phyloP scores from a whole-genome alignment of 1,284 basidiomycete species.

The Marasmius fiardii region DNA sequence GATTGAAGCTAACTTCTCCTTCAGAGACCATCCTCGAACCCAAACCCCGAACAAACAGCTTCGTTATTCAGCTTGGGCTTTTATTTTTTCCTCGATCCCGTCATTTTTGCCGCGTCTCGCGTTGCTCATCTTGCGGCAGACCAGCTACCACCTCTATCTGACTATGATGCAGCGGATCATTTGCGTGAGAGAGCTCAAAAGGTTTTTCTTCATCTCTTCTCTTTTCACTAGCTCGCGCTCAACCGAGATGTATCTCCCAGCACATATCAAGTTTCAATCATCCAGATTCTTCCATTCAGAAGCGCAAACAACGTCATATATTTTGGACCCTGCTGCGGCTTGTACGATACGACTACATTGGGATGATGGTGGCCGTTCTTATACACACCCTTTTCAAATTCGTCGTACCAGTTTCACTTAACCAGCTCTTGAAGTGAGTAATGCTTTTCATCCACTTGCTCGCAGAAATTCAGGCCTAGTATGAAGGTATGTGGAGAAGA shows the following conservation, averaged over 20 bases:
- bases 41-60: not conserved
- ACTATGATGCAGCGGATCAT: slow-evolving; percentile 35
- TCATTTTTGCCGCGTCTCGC: not conserved
- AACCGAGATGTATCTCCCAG: not conserved
- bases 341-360: slow-evolving; percentile 1
- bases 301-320: not conserved
- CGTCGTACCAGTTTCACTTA: slow-evolving; percentile 5
- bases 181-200: slow-evolving; percentile 18
- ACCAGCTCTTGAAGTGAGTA: slow-evolving; percentile 16
- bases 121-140: slow-evolving; percentile 11
- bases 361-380: slow-evolving; percentile 3
- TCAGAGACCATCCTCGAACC: not conserved
- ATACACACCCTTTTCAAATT: slow-evolving; percentile 5
- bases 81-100: not conserved
- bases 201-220: slow-evolving; percentile 11
- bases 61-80: not conserved
- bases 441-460: slow-evolving; percentile 31
- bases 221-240: not conserved
- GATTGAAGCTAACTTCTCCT: too few relatives aligned
- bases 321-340: slow-evolving; percentile 5
- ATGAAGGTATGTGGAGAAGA: slow-evolving; percentile 26
- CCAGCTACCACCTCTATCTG: slow-evolving; percentile 41
- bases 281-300: not conserved
- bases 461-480: slow-evolving; percentile 25
- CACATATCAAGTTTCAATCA: slow-evolving; percentile 3